phyloP scores from a whole-genome alignment of 352 stramenopile species.

The Vaucheria bursata region DNA sequence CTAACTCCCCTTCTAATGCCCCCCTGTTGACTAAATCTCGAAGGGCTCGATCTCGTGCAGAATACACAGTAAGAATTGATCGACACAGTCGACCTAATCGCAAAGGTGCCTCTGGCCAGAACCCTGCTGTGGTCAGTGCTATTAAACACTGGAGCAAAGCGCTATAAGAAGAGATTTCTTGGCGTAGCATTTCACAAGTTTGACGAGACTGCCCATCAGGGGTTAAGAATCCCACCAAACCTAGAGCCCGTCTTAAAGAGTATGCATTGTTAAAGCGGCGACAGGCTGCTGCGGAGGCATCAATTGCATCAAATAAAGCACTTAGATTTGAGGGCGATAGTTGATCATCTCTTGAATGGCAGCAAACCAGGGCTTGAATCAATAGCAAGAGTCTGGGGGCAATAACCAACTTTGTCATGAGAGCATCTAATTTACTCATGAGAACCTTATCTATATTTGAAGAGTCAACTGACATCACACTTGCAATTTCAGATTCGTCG shows the following conservation, averaged over 20 bases:
- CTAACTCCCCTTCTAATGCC: not conserved
- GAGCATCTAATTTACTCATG: conserved; percentile 17
- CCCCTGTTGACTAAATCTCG: conserved; percentile 8
- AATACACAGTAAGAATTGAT: conserved; percentile 20
- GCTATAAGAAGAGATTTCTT: not conserved
- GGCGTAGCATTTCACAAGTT: not conserved
- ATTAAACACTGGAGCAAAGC: conserved; percentile 4
- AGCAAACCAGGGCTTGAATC: conserved; percentile 23
- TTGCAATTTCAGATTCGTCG: not conserved
- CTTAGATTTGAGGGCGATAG: conserved; percentile 21
- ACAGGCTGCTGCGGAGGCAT: conserved; percentile 1
- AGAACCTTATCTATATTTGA: conserved; percentile 1
- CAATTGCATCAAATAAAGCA: conserved; percentile 18
- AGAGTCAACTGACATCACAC: not conserved
- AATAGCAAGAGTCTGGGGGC: conserved; percentile 23
- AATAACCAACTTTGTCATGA: conserved; percentile 44
- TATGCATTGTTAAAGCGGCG: not conserved
- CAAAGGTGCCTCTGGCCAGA: not conserved
- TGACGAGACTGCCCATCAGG: not conserved
- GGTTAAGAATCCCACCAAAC: not conserved
- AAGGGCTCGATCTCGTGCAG: conserved; percentile 5
- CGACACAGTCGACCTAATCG: conserved; percentile 29
- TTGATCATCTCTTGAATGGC: conserved; percentile 12
- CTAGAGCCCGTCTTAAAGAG: not conserved
- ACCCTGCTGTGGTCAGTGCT: not conserved